Percentiles rank a stretch among this genome's conserved stretches.
Evolutionary conservation across 192 early-diverging fungal species (phyloP).

Genomic region (Backusella macrospora): DNA sequence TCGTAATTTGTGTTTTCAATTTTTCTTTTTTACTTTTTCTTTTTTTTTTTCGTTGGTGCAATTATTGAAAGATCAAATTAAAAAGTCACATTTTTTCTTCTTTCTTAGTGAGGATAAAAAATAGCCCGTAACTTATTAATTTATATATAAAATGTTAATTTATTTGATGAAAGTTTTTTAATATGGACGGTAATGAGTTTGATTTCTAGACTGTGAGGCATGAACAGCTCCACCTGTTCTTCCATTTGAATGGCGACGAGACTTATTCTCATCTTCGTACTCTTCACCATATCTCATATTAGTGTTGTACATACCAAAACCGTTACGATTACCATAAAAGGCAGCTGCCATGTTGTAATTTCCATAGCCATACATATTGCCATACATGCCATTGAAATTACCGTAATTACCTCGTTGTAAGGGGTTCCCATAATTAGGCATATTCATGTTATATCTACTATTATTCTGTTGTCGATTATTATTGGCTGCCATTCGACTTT

Average conservation of each 20-base stretch:
- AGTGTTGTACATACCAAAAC: conserved; percentile 30
- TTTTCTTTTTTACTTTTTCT: conserved; percentile 13
- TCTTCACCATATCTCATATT: conserved; percentile 26
- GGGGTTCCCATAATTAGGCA: conserved; percentile 35
- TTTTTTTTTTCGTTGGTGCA: conserved; percentile 15
- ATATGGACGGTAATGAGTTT: conserved; percentile 49
- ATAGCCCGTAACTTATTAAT: not conserved
- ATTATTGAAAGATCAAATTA: conserved; percentile 7
- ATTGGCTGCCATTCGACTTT: conserved; percentile 32
- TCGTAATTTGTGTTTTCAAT: conserved; percentile 3
- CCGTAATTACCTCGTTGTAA: conserved; percentile 36
- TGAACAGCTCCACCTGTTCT: conserved; percentile 43
- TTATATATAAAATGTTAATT: not conserved
- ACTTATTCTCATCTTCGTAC: conserved; percentile 34
- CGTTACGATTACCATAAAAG: conserved; percentile 34
- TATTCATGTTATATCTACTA: conserved; percentile 29
- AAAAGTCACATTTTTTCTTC: conserved; percentile 11
- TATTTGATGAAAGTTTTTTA: not conserved
- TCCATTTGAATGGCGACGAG: conserved; percentile 38
- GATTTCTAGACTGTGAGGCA: conserved; percentile 43
- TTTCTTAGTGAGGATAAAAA: not conserved
- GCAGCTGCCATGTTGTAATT: conserved; percentile 38
- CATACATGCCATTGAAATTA: conserved; percentile 25
- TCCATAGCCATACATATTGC: conserved; percentile 42
- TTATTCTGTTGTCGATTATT: conserved; percentile 28